Percentiles rank a stretch among this genome's conserved stretches.
Conservation (phyloP, 2,329 filamentous ascomycete species). For the Furcasterigmium furcatum region DNA sequence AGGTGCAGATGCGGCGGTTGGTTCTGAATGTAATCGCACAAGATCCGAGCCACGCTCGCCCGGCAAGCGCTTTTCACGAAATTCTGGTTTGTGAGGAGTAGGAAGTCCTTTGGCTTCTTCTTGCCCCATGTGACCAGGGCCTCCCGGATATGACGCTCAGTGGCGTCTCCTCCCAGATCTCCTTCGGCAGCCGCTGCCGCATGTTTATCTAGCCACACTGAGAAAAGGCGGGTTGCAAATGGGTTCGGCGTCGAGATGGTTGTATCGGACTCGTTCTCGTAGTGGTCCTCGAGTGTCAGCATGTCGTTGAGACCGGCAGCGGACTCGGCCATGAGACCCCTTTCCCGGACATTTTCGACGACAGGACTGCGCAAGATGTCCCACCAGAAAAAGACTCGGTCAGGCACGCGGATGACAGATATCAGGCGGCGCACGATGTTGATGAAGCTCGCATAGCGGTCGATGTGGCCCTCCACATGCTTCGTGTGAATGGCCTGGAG, state of each 20-base stretch:
- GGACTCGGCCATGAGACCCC: conserved; percentile 56
- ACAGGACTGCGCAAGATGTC: conserved; percentile 57
- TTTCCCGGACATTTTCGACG: conserved; percentile 25
- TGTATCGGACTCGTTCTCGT: conserved; percentile 41
- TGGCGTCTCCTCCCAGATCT: conserved; percentile 34
- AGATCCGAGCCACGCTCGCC: conserved; percentile 60
- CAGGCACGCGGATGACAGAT: conserved; percentile 59
- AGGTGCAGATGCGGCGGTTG: conserved; percentile 78
- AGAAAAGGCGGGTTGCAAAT: conserved; percentile 54
- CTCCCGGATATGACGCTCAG: conserved; percentile 47
- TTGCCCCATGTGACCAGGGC: conserved; percentile 61
- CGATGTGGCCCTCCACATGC: conserved; percentile 52
- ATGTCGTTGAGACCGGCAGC: conserved; percentile 63
- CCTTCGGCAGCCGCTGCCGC: conserved; percentile 26
- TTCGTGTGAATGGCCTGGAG: conserved; percentile 64
- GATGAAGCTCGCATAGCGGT: conserved; percentile 65
- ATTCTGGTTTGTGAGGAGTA: conserved; percentile 61
- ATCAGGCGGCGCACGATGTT: conserved; percentile 62
- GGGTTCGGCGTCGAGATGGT: conserved; percentile 34
- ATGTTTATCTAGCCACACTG: conserved; percentile 52
- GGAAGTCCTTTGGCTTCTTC: conserved; percentile 66
- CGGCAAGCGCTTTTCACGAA: conserved; percentile 64
- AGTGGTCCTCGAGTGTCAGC: conserved; percentile 59
- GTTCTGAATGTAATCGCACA: conserved; percentile 70
- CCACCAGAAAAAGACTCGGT: conserved; percentile 70